Evolutionary conservation across 495 filamentous ascomycete genomes (phyloP).

Genomic region (Talaromyces nanjingensis): DNA sequence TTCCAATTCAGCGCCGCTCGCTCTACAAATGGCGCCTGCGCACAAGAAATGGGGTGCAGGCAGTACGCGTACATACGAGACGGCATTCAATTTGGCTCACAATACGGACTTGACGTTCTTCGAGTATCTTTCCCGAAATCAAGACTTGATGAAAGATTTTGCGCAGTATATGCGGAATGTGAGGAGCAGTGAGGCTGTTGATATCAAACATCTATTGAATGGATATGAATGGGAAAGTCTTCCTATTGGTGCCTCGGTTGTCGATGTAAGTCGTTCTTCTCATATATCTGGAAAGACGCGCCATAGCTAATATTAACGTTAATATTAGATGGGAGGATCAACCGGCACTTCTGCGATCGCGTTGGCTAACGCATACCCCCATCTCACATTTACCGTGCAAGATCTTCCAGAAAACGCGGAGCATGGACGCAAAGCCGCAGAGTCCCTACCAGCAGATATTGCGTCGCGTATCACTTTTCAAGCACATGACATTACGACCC

Average conservation of each 20-base stretch:
- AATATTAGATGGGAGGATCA: conserved; percentile 24
- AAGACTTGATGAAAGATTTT: too few relatives aligned
- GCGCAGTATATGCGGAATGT: conserved; percentile 4
- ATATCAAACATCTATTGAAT: conserved; percentile 17
- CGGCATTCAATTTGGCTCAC: too few relatives aligned
- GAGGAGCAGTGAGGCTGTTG: conserved; percentile 17
- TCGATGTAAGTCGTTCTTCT: conserved; percentile 14
- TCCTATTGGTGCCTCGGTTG: conserved; percentile 10
- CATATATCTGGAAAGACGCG: too few relatives aligned
- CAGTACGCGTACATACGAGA: too few relatives aligned
- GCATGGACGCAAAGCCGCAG: not conserved
- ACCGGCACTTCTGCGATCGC: conserved; percentile 20
- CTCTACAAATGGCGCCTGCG: not conserved
- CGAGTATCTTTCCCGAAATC: not conserved
- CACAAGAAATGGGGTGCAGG: not conserved
- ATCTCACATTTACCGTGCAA: conserved; percentile 22
- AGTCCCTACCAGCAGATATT: not conserved
- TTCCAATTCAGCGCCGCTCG: too few relatives aligned
- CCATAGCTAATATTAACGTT: not conserved
- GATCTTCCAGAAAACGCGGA: conserved; percentile 14
- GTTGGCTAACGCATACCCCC: conserved; percentile 22
- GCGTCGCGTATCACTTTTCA: not conserved
- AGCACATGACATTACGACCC: conserved; percentile 45
- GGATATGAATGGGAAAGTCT: conserved; percentile 20
- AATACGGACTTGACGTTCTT: too few relatives aligned